phyloP scores from a whole-genome alignment of 495 filamentous ascomycete genomes.

The Hypoxylon lienhwacheense region DNA sequence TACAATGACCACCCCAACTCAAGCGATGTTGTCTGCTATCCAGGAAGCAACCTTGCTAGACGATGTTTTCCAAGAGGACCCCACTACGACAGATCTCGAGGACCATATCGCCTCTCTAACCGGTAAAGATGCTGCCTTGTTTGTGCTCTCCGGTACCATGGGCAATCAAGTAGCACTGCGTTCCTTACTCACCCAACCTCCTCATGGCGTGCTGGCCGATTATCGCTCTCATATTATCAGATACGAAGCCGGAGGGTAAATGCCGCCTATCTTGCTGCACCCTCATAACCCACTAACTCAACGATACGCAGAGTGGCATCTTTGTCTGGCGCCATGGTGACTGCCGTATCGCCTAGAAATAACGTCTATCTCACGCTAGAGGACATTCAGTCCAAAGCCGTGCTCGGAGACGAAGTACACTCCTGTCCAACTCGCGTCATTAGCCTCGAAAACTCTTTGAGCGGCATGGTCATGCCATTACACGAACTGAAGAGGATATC shows the following conservation, averaged over 20 bases:
- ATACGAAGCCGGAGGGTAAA: slow-evolving; percentile 71
- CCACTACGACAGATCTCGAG: slow-evolving; percentile 74
- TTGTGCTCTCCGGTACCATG: slow-evolving; percentile 91
- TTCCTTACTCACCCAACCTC: slow-evolving; percentile 67
- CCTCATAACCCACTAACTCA: slow-evolving; percentile 14
- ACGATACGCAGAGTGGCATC: slow-evolving; percentile 47
- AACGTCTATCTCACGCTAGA: slow-evolving; percentile 68
- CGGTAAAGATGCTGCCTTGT: slow-evolving; percentile 69
- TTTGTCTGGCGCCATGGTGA: slow-evolving; percentile 60
- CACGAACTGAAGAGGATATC: slow-evolving; percentile 63
- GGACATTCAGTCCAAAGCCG: slow-evolving; percentile 60
- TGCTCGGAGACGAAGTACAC: slow-evolving; percentile 51
- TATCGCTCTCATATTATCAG: slow-evolving; percentile 65
- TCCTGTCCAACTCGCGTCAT: slow-evolving; percentile 71
- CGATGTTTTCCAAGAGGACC: slow-evolving; percentile 83
- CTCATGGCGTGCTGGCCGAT: slow-evolving; percentile 71
- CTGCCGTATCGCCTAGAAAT: slow-evolving; percentile 60
- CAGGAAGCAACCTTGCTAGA: slow-evolving; percentile 65
- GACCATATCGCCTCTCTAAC: slow-evolving; percentile 68
- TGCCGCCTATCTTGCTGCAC: background rate
- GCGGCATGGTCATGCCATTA: slow-evolving; percentile 72
- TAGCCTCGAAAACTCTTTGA: slow-evolving; percentile 78
- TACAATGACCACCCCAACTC: slow-evolving; percentile 82
- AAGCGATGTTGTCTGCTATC: slow-evolving; percentile 72
- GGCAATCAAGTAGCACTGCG: slow-evolving; percentile 78